Evolutionary conservation across 1,284 basidiomycete genomes (phyloP).

Genomic region (Rhizopogon hawkerae): DNA sequence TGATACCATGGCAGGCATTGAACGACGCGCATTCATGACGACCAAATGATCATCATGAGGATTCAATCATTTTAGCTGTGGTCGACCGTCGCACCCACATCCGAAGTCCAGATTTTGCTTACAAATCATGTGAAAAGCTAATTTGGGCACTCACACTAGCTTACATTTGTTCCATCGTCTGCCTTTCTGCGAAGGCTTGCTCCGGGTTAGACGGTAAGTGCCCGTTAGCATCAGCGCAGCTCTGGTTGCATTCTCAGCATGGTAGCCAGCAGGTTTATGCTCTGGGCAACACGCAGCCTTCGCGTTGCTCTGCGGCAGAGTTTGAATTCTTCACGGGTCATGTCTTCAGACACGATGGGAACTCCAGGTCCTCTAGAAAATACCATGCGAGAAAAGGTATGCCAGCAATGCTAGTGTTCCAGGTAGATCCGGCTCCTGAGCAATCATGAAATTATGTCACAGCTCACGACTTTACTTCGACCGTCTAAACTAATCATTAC

Average conservation of each 20-base stretch:
- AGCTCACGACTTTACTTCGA: slow-evolving; percentile 52
- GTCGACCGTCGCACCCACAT: too few species aligned
- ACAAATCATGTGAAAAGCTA: neutral
- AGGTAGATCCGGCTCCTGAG: slow-evolving; percentile 16
- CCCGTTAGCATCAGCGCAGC: slow-evolving; percentile 2
- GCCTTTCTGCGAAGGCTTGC: slow-evolving; percentile 1
- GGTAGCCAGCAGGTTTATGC: slow-evolving; percentile 17
- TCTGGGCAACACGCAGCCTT: slow-evolving; percentile 17
- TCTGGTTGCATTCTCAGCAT: slow-evolving; percentile 2
- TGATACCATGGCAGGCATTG: neutral
- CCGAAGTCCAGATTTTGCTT: neutral
- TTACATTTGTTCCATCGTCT: neutral
- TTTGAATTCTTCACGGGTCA: slow-evolving; percentile 14
- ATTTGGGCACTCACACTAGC: neutral
- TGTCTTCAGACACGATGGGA: slow-evolving; percentile 21
- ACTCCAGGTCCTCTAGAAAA: slow-evolving; percentile 36
- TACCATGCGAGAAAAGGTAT: slow-evolving; percentile 49
- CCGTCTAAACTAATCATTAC: slow-evolving; percentile 53
- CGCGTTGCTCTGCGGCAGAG: slow-evolving; percentile 16
- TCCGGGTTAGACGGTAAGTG: slow-evolving; percentile 1
- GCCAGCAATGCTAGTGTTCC: slow-evolving; percentile 15
- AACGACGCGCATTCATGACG: neutral
- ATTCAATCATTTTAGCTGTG: neutral
- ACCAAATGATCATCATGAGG: neutral
- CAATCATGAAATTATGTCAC: slow-evolving; percentile 9